Percentiles rank a stretch among this genome's conserved stretches.
These are phyloP conservation scores for Schwanniomyces occidentalis DNA, from an alignment of 805 yeast genomes.

Conservation along the genomic window DNA sequence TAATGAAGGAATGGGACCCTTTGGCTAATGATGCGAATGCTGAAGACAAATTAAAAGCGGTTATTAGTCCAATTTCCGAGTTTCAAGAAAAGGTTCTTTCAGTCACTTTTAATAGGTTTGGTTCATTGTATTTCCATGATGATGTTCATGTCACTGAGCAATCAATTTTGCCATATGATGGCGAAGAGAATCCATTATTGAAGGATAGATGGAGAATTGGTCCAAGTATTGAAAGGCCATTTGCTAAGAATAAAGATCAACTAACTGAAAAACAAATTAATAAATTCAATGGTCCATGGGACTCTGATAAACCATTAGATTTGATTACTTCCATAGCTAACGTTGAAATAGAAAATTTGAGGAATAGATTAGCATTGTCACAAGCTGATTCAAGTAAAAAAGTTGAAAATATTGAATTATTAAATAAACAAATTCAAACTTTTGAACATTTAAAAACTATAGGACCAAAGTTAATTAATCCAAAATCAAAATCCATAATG, in stretches of 20 bases:
- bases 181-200: constrained; percentile 56
- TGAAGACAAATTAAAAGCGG: constrained; percentile 52
- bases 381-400: constrained; percentile 53
- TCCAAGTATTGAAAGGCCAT: constrained; percentile 78
- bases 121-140: constrained; percentile 77
- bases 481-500: constrained; percentile 56
- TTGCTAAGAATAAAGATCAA: constrained; percentile 65
- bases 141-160: constrained; percentile 56
- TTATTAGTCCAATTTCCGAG: constrained; percentile 72
- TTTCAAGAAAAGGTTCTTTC: constrained; percentile 57
- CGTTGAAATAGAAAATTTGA: constrained; percentile 63
- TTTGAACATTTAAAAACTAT: constrained; percentile 60
- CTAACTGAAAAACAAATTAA: constrained; percentile 51
- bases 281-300: constrained; percentile 78
- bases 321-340: constrained; percentile 63
- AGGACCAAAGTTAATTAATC: constrained; percentile 59
- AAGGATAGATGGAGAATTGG: constrained; percentile 85
- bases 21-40: constrained; percentile 56
- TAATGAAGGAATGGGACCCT: constrained; percentile 93
- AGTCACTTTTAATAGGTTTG: constrained; percentile 67
- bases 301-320: constrained; percentile 54
- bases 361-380: constrained; percentile 52
- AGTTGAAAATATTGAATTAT: constrained; percentile 40
- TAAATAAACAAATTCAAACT: constrained; percentile 55
- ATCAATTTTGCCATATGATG: constrained; percentile 52